phyloP scores from a whole-genome alignment of 2,329 filamentous ascomycete genomes.

The Colletotrichum sidae region DNA sequence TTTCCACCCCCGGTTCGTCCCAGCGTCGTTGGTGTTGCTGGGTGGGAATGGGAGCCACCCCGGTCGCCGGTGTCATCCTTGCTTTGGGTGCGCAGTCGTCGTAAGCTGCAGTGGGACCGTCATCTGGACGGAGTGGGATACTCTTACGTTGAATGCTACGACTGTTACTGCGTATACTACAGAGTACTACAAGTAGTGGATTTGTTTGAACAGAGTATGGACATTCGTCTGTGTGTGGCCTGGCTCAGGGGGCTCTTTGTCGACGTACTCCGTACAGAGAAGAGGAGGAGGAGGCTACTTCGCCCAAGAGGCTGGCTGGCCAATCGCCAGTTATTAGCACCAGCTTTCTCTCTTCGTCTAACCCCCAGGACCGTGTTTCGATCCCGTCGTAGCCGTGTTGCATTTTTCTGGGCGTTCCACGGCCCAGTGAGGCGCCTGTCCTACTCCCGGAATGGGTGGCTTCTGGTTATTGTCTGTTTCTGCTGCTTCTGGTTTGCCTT shows the following conservation, averaged over 20 bases:
- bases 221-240: background rate
- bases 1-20: slow-evolving; percentile 13
- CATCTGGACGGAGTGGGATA: slow-evolving; percentile 28
- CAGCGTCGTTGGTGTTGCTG: slow-evolving; percentile 1
- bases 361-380: slow-evolving; percentile 9
- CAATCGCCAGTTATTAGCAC: background rate
- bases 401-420: slow-evolving; percentile 16
- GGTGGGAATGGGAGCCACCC: background rate
- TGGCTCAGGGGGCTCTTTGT: too few species aligned
- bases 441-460: slow-evolving; percentile 4
- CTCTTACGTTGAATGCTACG: background rate
- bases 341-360: too few species aligned
- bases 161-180: slow-evolving; percentile 9
- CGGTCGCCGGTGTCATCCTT: slow-evolving; percentile 29
- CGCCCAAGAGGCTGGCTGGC: slow-evolving; percentile 18
- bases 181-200: background rate
- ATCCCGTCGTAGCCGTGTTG: slow-evolving; percentile 23
- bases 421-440: slow-evolving; percentile 9
- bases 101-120: slow-evolving; percentile 35
- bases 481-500: background rate
- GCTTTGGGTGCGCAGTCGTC: slow-evolving; percentile 37
- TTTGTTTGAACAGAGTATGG: background rate
- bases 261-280: too few species aligned
- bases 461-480: background rate
- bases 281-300: slow-evolving; percentile 6